phyloP scores from a whole-genome alignment of 305 asterid species.

The Rubia occidens region DNA sequence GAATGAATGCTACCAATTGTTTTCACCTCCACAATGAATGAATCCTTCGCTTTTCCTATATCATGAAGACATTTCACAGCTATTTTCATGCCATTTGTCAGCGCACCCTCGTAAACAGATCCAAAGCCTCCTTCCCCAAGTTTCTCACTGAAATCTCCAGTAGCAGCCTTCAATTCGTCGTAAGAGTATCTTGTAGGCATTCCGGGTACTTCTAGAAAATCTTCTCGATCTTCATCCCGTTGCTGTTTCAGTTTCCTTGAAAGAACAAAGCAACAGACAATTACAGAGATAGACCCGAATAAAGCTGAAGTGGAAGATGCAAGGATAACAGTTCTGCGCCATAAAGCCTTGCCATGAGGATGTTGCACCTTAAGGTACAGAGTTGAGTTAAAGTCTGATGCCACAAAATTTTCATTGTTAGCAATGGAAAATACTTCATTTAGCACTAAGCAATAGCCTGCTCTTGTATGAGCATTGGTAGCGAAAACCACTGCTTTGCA shows the following conservation, averaged over 20 bases:
- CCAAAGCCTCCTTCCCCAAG: constrained; percentile 21
- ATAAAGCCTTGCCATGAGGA: not conserved
- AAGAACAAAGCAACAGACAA: not conserved
- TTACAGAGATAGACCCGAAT: not conserved
- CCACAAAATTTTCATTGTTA: not conserved
- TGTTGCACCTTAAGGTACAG: constrained; percentile 8
- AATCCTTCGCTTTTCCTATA: not conserved
- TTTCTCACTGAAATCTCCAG: constrained; percentile 12
- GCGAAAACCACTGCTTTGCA: constrained; percentile 11
- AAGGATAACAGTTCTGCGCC: not conserved
- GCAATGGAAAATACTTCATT: constrained; percentile 4
- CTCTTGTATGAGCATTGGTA: constrained; percentile 8
- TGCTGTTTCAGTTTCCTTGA: not conserved
- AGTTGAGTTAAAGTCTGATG: not conserved
- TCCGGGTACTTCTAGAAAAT: constrained; percentile 19
- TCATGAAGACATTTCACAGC: constrained; percentile 12
- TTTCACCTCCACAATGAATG: constrained; percentile 9
- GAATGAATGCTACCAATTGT: constrained; percentile 8
- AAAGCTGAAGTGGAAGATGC: constrained; percentile 10
- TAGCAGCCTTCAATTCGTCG: constrained; percentile 7
- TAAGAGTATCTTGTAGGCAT: constrained; percentile 19
- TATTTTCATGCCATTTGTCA: not conserved
- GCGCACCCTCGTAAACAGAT: constrained; percentile 8
- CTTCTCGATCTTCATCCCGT: not conserved
- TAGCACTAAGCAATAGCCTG: constrained; percentile 13